These are phyloP conservation scores for Larix kaempferi DNA, from an alignment of 75 land plant genomes.

Conservation along the genomic window DNA sequence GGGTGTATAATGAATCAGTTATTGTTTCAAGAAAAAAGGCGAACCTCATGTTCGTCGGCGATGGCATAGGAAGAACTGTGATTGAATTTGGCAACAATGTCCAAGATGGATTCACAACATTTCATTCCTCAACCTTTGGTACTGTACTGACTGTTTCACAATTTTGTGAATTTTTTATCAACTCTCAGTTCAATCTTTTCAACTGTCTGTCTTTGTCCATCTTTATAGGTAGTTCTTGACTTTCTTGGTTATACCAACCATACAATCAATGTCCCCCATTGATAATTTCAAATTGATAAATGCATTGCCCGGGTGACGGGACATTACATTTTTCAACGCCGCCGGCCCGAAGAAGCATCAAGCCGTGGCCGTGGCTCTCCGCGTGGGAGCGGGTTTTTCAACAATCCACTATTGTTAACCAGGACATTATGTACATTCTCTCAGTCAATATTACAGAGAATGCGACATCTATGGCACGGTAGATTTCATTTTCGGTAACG, in stretches of 20 bases:
- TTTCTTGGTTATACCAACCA: too few species aligned
- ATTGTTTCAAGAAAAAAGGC: constrained; percentile 9
- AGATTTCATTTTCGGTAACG: constrained; percentile 82
- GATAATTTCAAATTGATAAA: too few species aligned
- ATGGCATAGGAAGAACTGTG: constrained; percentile 27
- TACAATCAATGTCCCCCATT: too few species aligned
- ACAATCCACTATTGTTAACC: constrained; percentile 67
- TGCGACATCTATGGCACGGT: constrained; percentile 69
- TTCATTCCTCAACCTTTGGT: constrained; percentile 34
- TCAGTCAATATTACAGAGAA: constrained; percentile 78
- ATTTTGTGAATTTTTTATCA: too few species aligned
- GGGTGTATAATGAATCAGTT: constrained; percentile 26
- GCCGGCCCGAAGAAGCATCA: constrained; percentile 61
- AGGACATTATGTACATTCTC: constrained; percentile 83
- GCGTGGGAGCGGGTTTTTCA: constrained; percentile 54
- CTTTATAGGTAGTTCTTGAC: too few species aligned
- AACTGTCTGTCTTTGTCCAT: too few species aligned
- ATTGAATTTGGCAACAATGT: constrained; percentile 11
- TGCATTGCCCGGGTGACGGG: constrained; percentile 66
- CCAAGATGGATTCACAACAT: constrained; percentile 27
- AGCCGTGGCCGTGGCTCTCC: constrained; percentile 71
- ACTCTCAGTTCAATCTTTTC: too few species aligned
- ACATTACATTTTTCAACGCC: constrained; percentile 63
- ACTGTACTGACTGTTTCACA: not conserved
- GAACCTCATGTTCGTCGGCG: constrained; percentile 28